phyloP scores from a whole-genome alignment of 352 stramenopile genomes.

The Globisporangium recalcitrans region DNA sequence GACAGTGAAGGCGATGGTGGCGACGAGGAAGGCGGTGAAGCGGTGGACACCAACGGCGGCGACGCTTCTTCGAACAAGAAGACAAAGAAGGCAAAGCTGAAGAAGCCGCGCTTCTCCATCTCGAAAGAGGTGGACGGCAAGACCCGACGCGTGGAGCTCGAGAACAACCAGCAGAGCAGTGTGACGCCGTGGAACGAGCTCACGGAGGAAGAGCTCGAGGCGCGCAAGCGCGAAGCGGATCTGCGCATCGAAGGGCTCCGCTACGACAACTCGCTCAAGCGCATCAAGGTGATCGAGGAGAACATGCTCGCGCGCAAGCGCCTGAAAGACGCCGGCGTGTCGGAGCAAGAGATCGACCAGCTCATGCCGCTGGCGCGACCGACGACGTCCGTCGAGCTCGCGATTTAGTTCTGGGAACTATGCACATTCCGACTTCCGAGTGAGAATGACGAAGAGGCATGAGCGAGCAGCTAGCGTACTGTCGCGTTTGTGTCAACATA shows the following conservation, averaged over 20 bases:
- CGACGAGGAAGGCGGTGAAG: neutral
- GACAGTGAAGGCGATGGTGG: neutral
- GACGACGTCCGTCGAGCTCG: neutral
- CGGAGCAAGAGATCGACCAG: slow-evolving; percentile 17
- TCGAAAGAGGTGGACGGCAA: slow-evolving; percentile 12
- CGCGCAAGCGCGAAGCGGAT: slow-evolving; percentile 18
- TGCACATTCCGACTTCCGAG: no score
- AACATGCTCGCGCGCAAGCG: slow-evolving; percentile 39
- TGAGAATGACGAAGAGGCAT: no score
- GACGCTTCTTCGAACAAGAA: neutral
- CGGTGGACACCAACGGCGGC: neutral
- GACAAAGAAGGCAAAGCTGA: slow-evolving; percentile 2
- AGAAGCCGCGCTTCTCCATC: slow-evolving; percentile 8
- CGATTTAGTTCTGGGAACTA: no score
- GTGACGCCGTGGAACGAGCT: slow-evolving; percentile 10
- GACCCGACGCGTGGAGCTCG: slow-evolving; percentile 6
- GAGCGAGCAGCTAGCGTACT: no score
- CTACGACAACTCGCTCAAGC: slow-evolving; percentile 23
- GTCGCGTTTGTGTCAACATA: no score
- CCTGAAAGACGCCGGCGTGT: slow-evolving; percentile 31
- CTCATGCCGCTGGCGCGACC: slow-evolving; percentile 12
- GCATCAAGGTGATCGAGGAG: slow-evolving; percentile 16
- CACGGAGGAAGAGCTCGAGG: slow-evolving; percentile 17
- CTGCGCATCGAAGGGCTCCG: slow-evolving; percentile 17
- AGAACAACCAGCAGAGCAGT: neutral